Evolutionary conservation across 1,284 basidiomycete species (phyloP), one percentile per base, ranked within the genome.

Genomic region (Garcileccinum viscosum): DNA sequence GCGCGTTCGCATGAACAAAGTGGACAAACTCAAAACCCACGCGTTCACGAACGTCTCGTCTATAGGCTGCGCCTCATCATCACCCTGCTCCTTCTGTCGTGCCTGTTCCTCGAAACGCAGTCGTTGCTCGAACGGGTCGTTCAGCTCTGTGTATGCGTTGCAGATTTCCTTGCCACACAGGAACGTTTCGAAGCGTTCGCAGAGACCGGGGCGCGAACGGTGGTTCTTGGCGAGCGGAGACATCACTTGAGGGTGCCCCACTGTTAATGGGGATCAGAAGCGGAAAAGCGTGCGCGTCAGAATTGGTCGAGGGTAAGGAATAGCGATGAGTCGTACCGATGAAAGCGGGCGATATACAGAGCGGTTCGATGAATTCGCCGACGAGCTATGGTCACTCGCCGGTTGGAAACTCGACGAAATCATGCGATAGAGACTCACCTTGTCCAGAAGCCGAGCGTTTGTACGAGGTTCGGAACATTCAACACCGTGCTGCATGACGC

Each of bases 191-290:
- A 99, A 99, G 22, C 97, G 95, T 83, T 99, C 97, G 82, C 97
- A 99, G 15, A 99, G 88, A 58, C 98, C 98, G 0, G 95, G 93
- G 60, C 95, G 91, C 24, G 93, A 95, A 71, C 96, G 93, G 82
- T 98, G 95, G 88, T 93, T 95, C 85, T 98, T 98, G 80, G 97
- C 98, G 30, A 99, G 90, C 11, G 97, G 97, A 5, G 96, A 98
- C 97, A 99, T 99, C 76, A 99, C 95, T 86, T 99, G 97, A 58
- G 97, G 97, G 83, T 99, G 97, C 33, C 97, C 98, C 71, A 97
- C 95, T 93, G 75, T 4, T n/a, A n/a, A n/a, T n/a, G 19, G 27
- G 17, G 2, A 32, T 30, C 19, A 33, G 4, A 33, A 33, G 7
- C 12, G 14, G 6, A 61, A 33, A 38, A 5, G n/a, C 14, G 14